Conservation (phyloP, 1,284 basidiomycete species). For the Cystobasidium sp. region DNA sequence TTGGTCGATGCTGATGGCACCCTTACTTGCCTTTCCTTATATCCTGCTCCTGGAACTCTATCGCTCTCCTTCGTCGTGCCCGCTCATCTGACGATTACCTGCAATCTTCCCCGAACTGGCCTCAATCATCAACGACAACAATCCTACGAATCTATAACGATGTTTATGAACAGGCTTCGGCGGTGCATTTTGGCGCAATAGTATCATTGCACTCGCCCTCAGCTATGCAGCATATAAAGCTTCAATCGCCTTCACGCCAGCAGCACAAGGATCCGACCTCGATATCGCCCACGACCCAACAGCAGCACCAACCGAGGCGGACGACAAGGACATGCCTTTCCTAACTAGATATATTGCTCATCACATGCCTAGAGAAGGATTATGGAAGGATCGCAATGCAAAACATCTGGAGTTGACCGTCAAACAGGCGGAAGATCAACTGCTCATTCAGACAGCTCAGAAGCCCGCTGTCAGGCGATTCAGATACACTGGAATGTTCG, state of each 20-base stretch:
- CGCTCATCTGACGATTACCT: not conserved
- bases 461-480: conserved; percentile 53
- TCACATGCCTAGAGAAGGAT: conserved; percentile 54
- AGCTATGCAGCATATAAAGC: conserved; percentile 24
- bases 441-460: conserved; percentile 57
- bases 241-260: conserved; percentile 29
- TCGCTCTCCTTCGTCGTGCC: not conserved
- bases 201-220: conserved; percentile 44
- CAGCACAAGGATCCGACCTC: conserved; percentile 27
- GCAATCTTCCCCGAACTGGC: not conserved
- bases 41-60: not conserved
- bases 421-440: conserved; percentile 57
- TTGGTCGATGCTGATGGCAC: not conserved
- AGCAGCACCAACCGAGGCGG: conserved; percentile 42
- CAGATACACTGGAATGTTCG: conserved; percentile 57
- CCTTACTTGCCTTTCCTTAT: not conserved
- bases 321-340: conserved; percentile 47
- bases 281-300: conserved; percentile 28
- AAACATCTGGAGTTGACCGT: conserved; percentile 58
- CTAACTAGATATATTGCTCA: conserved; percentile 57
- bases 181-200: conserved; percentile 49
- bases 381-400: conserved; percentile 54
- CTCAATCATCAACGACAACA: not conserved
- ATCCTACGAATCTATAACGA: not conserved
- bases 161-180: conserved; percentile 46